Conservation (phyloP, 768 basidiomycete genomes). For the Rhodocollybia butyracea region DNA sequence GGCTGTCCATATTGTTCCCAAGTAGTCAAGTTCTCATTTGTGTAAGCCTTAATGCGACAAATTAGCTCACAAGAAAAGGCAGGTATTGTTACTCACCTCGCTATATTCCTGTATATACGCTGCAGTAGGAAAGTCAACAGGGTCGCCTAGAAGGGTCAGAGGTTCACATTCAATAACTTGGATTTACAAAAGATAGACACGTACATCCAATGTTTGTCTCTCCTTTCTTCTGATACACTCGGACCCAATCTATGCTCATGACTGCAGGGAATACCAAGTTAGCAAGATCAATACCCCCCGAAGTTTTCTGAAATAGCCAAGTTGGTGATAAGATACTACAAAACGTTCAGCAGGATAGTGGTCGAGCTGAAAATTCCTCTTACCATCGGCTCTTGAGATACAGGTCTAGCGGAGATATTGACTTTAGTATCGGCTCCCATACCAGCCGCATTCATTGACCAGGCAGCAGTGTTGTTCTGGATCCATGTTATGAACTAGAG, state of each 20-base stretch:
- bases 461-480: constrained; percentile 57
- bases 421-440: constrained; percentile 58
- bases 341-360: constrained; percentile 27
- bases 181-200: background rate
- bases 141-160: constrained; percentile 28
- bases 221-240: constrained; percentile 68
- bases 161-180: background rate
- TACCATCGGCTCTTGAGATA: constrained; percentile 83
- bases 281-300: constrained; percentile 61
- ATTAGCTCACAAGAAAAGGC: background rate
- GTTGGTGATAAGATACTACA: constrained; percentile 77
- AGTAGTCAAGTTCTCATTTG: background rate
- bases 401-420: constrained; percentile 60
- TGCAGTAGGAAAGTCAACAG: constrained; percentile 60
- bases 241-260: constrained; percentile 47
- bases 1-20: background rate
- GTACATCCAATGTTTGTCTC: constrained; percentile 63
- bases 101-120: constrained; percentile 62
- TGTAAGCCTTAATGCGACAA: background rate
- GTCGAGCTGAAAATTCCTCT: background rate
- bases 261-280: constrained; percentile 63
- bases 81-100: background rate
- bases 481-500: constrained; percentile 84
- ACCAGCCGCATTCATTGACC: constrained; percentile 72
- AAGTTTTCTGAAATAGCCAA: constrained; percentile 83